Conservation (phyloP, 2,329 filamentous ascomycete genomes). For the Bipolaris cookei region DNA sequence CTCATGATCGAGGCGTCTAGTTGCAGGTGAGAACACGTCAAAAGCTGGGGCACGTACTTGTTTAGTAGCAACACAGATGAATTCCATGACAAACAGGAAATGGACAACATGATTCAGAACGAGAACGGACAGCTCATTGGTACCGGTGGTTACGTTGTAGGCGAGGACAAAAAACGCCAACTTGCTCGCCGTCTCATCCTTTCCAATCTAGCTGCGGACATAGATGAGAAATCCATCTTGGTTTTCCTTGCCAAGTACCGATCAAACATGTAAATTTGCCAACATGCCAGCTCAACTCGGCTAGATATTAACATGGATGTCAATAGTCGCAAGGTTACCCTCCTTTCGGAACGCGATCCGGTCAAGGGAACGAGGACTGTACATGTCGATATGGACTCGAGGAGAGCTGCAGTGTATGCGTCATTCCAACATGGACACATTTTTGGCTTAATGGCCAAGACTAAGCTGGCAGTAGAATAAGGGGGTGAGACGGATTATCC, state of each 20-base stretch:
- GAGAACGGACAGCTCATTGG: conserved; percentile 16
- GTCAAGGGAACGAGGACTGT: conserved; percentile 30
- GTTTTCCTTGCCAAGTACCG: conserved; percentile 22
- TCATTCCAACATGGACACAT: conserved; percentile 21
- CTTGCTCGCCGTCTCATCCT: conserved; percentile 28
- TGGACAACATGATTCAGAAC: conserved; percentile 12
- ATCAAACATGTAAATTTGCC: conserved; percentile 26
- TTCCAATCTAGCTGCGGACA: conserved; percentile 37
- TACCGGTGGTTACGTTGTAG: conserved; percentile 15
- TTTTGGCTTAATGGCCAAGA: conserved; percentile 28
- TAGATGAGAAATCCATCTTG: conserved; percentile 23
- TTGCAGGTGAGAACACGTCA: conserved; percentile 16
- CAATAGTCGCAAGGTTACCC: conserved; percentile 24
- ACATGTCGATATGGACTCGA: conserved; percentile 30
- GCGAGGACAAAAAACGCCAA: conserved; percentile 13
- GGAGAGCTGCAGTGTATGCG: conserved; percentile 21
- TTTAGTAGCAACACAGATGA: conserved; percentile 18
- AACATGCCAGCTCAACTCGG: too few relatives aligned
- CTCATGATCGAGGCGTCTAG: conserved; percentile 21
- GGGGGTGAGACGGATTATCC: not conserved
- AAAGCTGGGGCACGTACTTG: conserved; percentile 21
- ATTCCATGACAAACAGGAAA: conserved; percentile 14
- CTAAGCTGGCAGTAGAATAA: conserved; percentile 17
- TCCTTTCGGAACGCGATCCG: conserved; percentile 26
- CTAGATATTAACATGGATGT: not conserved